Evolutionary conservation across 352 stramenopile genomes (phyloP).

Genomic region (Pythium periplocum): DNA sequence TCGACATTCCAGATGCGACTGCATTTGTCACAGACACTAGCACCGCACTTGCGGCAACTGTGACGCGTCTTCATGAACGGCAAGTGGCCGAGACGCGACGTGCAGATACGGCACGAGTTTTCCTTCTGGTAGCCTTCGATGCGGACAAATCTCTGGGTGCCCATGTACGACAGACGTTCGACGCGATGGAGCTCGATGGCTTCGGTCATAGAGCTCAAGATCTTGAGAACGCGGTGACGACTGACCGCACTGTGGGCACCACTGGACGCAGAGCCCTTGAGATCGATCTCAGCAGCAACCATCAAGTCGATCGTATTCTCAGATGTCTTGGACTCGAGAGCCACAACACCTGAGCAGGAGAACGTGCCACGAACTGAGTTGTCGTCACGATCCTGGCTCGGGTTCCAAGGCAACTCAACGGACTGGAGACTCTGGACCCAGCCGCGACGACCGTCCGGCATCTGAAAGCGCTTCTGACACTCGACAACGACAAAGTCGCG

Average conservation of each 20-base stretch:
- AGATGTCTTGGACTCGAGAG: constrained; percentile 20
- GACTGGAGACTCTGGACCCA: constrained; percentile 18
- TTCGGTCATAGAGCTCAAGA: neutral
- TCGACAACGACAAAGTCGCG: constrained; percentile 40
- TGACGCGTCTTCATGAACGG: constrained; percentile 1
- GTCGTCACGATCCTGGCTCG: neutral
- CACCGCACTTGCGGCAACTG: constrained; percentile 13
- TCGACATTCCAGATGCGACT: constrained; percentile 12
- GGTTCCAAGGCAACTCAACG: constrained; percentile 3
- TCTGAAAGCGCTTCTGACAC: constrained; percentile 27
- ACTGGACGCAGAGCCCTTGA: constrained; percentile 20
- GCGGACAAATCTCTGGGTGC: constrained; percentile 5
- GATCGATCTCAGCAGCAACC: constrained; percentile 21
- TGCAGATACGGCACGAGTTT: neutral
- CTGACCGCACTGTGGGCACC: constrained; percentile 6
- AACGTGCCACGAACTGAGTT: constrained; percentile 27
- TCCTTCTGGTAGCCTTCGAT: constrained; percentile 12
- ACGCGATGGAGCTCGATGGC: constrained; percentile 5
- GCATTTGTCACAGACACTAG: constrained; percentile 7
- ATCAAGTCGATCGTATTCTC: constrained; percentile 23
- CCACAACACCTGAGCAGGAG: constrained; percentile 32
- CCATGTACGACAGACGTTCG: constrained; percentile 7
- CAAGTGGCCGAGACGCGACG: neutral
- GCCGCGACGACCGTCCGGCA: constrained; percentile 6
- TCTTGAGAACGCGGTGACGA: constrained; percentile 4